Conservation (phyloP, 2,329 filamentous ascomycete genomes). For the Apiospora arundinis region DNA sequence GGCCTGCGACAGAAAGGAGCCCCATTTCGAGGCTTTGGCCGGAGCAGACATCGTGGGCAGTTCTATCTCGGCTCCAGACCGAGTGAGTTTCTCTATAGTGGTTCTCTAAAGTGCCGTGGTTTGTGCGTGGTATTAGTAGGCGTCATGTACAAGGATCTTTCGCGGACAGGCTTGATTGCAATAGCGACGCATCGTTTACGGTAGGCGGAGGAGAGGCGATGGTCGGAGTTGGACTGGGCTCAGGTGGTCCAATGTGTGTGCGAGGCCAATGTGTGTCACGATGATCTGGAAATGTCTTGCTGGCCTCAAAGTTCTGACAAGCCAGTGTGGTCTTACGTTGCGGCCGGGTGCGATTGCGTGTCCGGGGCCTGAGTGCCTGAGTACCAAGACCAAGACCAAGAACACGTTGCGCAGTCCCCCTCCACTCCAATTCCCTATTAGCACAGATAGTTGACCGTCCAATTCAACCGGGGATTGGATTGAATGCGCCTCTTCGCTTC, state of each 20-base stretch:
- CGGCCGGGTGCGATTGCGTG: constrained; percentile 12
- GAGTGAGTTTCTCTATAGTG: background rate
- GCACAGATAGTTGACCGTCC: background rate
- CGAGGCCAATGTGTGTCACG: constrained; percentile 16
- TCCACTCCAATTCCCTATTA: background rate
- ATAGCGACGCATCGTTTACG: constrained; percentile 18
- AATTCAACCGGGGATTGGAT: background rate
- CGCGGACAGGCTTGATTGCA: constrained; percentile 9
- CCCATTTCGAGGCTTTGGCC: constrained; percentile 71
- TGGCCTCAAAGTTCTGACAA: constrained; percentile 19
- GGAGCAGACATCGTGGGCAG: constrained; percentile 54
- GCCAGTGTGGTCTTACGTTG: constrained; percentile 15
- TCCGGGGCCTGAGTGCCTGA: background rate
- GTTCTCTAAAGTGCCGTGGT: background rate
- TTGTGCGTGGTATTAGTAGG: constrained; percentile 16
- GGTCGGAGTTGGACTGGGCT: background rate
- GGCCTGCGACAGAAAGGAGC: constrained; percentile 83
- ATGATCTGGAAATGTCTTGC: constrained; percentile 20
- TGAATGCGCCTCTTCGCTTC: background rate
- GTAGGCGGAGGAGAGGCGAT: background rate
- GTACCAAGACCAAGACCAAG: too few species aligned
- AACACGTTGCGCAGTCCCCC: constrained; percentile 5
- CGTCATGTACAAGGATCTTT: constrained; percentile 17
- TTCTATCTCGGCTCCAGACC: constrained; percentile 22
- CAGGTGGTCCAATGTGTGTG: constrained; percentile 14